These are phyloP conservation scores for Cystobasidium onofrii DNA, from an alignment of 768 basidiomycete genomes.

Conservation along the genomic window DNA sequence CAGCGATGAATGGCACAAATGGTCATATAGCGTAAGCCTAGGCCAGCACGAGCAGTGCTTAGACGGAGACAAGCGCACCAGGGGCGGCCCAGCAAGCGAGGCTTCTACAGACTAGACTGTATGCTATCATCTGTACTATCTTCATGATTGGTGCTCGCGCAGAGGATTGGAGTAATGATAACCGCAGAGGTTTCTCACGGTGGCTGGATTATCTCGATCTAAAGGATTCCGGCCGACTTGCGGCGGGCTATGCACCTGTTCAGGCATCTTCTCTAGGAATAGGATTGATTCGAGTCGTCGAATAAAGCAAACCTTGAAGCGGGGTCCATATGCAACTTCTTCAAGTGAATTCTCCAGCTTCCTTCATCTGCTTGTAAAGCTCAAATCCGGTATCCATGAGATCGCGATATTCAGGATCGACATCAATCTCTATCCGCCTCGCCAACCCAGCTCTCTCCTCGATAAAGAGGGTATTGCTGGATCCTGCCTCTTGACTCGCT, in stretches of 20 bases:
- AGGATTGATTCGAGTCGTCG: too few relatives aligned
- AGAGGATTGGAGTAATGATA: too few relatives aligned
- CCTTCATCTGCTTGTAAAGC: conserved; percentile 19
- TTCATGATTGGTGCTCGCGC: too few relatives aligned
- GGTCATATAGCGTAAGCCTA: background rate
- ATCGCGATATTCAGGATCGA: conserved; percentile 11
- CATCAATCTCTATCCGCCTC: conserved; percentile 19
- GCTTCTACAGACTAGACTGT: background rate
- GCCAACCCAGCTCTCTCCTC: background rate
- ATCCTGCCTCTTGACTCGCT: background rate
- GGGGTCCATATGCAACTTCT: too few relatives aligned
- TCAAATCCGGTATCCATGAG: background rate
- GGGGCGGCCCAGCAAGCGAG: background rate
- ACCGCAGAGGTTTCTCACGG: background rate
- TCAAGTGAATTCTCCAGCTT: conserved; percentile 5
- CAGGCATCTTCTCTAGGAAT: too few relatives aligned
- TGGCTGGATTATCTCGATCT: background rate
- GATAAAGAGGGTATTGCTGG: background rate
- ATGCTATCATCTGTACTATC: background rate
- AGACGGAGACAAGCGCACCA: background rate
- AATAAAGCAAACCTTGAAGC: too few relatives aligned
- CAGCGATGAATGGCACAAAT: too few relatives aligned
- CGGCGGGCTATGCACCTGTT: background rate
- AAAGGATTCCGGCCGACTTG: background rate
- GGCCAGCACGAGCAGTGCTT: too few relatives aligned